Evolutionary conservation across 2,329 filamentous ascomycete species (phyloP).

Genomic region (Aspergillus sp.): DNA sequence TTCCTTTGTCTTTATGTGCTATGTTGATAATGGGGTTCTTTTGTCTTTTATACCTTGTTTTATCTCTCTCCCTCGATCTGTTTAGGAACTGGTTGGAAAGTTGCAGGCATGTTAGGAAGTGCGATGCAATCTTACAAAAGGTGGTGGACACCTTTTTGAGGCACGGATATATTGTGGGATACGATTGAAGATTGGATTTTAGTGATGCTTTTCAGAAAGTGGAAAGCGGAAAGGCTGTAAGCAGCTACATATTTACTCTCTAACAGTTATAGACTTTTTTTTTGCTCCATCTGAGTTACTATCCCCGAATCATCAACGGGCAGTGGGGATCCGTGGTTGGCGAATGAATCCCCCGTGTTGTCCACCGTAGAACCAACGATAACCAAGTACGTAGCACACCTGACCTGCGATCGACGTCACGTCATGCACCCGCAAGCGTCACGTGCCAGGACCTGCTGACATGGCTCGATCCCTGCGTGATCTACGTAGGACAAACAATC

Average conservation of each 20-base stretch:
- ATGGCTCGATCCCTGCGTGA: neutral
- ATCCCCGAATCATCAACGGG: too few species aligned
- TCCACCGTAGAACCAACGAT: too few species aligned
- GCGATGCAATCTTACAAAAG: slow-evolving; percentile 16
- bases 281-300: neutral
- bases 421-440: neutral
- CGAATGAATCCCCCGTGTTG: too few species aligned
- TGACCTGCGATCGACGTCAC: neutral
- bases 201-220: slow-evolving; percentile 3
- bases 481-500: too few species aligned
- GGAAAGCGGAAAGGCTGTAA: neutral
- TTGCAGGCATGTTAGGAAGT: slow-evolving; percentile 10
- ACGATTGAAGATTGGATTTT: slow-evolving; percentile 9
- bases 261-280: neutral
- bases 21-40: slow-evolving; percentile 18
- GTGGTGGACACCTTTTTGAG: slow-evolving; percentile 15
- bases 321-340: too few species aligned
- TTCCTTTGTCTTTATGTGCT: slow-evolving; percentile 16
- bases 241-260: neutral
- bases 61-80: slow-evolving; percentile 14
- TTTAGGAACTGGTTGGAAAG: slow-evolving; percentile 7
- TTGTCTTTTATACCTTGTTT: slow-evolving; percentile 12
- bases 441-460: neutral
- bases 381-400: too few species aligned
- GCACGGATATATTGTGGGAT: slow-evolving; percentile 11